Conservation (phyloP, 768 basidiomycete species). For the Suillus plorans region DNA sequence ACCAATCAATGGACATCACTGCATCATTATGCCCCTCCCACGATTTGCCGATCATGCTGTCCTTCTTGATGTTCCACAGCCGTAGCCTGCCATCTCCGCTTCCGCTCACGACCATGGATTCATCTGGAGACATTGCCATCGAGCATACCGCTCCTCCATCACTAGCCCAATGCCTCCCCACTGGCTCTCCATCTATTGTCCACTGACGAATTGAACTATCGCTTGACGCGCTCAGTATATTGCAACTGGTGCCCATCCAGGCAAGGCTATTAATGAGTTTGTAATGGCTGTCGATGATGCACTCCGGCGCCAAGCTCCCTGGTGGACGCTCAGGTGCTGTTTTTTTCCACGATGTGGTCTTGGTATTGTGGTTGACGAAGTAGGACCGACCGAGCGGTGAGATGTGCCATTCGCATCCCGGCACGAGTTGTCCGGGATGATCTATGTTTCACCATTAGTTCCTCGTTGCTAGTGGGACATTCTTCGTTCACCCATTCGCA, state of each 20-base stretch:
- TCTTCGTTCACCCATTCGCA: neutral
- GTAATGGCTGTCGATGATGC: neutral
- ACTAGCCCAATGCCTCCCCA: neutral
- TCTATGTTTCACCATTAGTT: neutral
- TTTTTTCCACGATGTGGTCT: neutral
- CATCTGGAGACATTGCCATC: no score
- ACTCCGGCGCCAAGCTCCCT: neutral
- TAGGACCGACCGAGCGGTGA: neutral
- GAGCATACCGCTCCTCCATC: no score
- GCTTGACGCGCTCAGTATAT: neutral
- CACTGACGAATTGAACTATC: neutral
- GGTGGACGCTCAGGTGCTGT: neutral
- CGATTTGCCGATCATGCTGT: no score
- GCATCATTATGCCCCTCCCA: no score
- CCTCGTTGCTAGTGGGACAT: neutral
- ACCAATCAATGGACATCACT: no score
- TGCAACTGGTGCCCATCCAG: neutral
- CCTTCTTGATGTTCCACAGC: no score
- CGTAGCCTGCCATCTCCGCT: no score
- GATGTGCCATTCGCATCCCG: neutral
- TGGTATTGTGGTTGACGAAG: neutral
- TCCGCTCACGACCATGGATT: neutral
- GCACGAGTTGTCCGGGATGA: neutral
- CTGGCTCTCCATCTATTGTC: neutral
- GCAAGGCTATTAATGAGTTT: no score